These are phyloP conservation scores for Calonectria pseudoturangicola DNA, from an alignment of 2,329 filamentous ascomycete genomes.

Conservation along the genomic window DNA sequence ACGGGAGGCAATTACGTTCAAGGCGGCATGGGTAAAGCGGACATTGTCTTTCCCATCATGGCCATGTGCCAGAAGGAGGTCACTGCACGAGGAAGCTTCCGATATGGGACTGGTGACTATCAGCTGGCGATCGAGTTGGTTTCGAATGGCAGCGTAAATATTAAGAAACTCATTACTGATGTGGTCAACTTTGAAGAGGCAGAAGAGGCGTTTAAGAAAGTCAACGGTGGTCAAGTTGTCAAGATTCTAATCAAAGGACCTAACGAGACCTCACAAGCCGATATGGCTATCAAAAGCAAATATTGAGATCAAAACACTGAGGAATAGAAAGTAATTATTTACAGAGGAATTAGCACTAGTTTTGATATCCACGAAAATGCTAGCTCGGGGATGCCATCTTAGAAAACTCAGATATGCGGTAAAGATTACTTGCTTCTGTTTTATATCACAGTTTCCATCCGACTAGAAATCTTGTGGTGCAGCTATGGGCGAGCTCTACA, in stretches of 20 bases:
- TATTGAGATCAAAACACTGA: background rate
- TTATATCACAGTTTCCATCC: too few species aligned
- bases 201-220: background rate
- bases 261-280: background rate
- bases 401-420: too few species aligned
- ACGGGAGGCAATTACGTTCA: background rate
- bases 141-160: background rate
- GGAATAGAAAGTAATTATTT: too few species aligned
- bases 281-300: background rate
- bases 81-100: conserved; percentile 13
- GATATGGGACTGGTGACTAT: conserved; percentile 18
- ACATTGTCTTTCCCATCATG: conserved; percentile 15
- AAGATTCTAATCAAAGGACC: background rate
- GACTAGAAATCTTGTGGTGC: too few species aligned
- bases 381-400: too few species aligned
- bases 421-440: too few species aligned
- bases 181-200: background rate
- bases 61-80: conserved; percentile 23
- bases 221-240: background rate
- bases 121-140: background rate
- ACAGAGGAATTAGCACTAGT: too few species aligned
- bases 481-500: too few species aligned
- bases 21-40: conserved; percentile 39
- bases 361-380: too few species aligned
- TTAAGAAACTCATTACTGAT: background rate